A percentile compares a stretch with the other conserved stretches of the same genome.
These are phyloP conservation scores for Verticillium alfalfae DNA, from an alignment of 2,329 filamentous ascomycete genomes.

Conservation along the genomic window DNA sequence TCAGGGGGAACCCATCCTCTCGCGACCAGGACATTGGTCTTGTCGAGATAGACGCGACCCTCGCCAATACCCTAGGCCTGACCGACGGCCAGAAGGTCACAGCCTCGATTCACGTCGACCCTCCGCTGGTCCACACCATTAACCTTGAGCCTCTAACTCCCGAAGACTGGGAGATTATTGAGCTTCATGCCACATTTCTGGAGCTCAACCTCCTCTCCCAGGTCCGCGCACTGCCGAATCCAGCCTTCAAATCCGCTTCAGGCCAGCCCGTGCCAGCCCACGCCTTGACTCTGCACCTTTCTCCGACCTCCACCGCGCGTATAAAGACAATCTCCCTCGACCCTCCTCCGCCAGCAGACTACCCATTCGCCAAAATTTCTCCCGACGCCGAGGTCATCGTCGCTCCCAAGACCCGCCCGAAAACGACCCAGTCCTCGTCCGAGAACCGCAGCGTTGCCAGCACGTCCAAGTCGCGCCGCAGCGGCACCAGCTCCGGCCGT, in stretches of 20 bases:
- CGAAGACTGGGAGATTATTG: constrained; percentile 98
- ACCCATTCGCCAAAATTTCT: constrained; percentile 84
- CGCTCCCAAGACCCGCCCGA: constrained; percentile 82
- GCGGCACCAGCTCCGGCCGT: constrained; percentile 45
- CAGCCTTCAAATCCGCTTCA: constrained; percentile 52
- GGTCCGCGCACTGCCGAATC: constrained; percentile 89
- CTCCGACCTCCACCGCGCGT: constrained; percentile 91
- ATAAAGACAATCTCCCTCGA: constrained; percentile 81
- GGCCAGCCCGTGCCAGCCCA: constrained; percentile 56
- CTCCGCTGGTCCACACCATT: constrained; percentile 85
- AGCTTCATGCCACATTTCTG: constrained; percentile 90
- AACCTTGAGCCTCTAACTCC: constrained; percentile 94
- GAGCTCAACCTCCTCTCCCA: constrained; percentile 91
- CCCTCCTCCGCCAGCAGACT: constrained; percentile 61
- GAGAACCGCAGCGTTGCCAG: constrained; percentile 78
- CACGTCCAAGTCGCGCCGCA: constrained; percentile 71
- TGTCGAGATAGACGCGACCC: constrained; percentile 82
- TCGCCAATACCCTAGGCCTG: constrained; percentile 72
- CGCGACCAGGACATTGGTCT: constrained; percentile 71
- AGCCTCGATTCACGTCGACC: constrained; percentile 74
- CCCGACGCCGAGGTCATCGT: constrained; percentile 96
- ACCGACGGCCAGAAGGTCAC: constrained; percentile 75
- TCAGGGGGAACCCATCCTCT: constrained; percentile 45
- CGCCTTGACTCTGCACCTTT: constrained; percentile 85
- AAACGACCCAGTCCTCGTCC: constrained; percentile 57